Evolutionary conservation across 2,329 filamentous ascomycete genomes (phyloP), one percentile per base, ranked within the genome.

Genomic region (Scedosporium minutisporum): DNA sequence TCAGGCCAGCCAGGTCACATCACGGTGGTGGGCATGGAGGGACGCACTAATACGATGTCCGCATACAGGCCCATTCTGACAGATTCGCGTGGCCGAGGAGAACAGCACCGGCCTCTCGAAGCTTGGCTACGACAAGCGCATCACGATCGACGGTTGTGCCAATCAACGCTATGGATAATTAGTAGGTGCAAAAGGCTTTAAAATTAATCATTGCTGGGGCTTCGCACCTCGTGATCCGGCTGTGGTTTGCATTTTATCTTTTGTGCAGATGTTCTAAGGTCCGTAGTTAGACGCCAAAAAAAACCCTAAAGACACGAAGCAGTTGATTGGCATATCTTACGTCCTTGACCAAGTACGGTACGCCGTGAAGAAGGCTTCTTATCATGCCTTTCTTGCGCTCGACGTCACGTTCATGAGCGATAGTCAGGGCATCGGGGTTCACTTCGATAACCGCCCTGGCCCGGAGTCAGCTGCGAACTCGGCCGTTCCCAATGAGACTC

Each of bases 281-380:
- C 12, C 23, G 12, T 18, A 14, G 51, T 23, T 25, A 57, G 21
- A 23, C 2, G 14, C 14, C 10, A 6, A 27, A 12, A 23, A 29
- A 27, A 7, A n/a, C n/a, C 2, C 21, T 23, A 10, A 6, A 27
- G 6, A 57, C 5, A 7, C 42, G 9, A 1, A 60, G 42, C 6
- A 42, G 6, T 23, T 9, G 23, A 33, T 18, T 5, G 2, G 21
- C 3, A 38, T 33, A 29, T 18, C 60, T 9, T 42, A 61, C 60
- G 23, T 92, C 88, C 73, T 92, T 92, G 66, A 91, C 82, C 2
- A 88, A 77, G 70, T 89, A 89, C 0, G 89, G 89, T 53, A 93
- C 89, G 3, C 89, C 89, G 70, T 92, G 89, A 1, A 93, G 78
- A 1, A 84, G 84, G 1, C 87, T 82, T n/a, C 86, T 81, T 9